Base-by-base conservation (phyloP, 192 early-diverging fungal species). In the Coemansia sp. region DNA sequence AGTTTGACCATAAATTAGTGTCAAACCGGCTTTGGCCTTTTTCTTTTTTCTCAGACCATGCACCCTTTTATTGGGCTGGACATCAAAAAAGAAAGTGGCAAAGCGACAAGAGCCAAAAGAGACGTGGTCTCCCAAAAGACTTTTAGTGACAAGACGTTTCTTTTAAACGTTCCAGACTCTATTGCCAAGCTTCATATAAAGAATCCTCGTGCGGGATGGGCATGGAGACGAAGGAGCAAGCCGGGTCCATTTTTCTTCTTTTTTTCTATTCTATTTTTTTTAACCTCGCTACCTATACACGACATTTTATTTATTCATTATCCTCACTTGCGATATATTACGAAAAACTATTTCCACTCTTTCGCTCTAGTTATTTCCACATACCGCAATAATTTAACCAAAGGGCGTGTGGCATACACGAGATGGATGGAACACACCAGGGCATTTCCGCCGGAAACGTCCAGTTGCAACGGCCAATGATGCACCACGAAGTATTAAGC, bases 381-480 rank as follows among this genome's bases (percentile, higher is more conserved):
- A 51, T 19, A 51, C 20, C 20, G 16, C 16, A 32, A 43, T n/a
- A 43, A 43, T 43, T n/a, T 16, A 43, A n/a, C 41, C 41, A 43
- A 43, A 14, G 41, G n/a, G n/a, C 48, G 18, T 51, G 19, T 23
- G 20, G 22, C 18, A 9, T 56, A 32, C n/a, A 13, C 24, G 49
- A 24, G 5, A 52, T 54, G 39, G 51, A 48, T 22, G 51, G 29
- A 41, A n/a, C 51, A 23, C 51, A 12, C 18, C 27, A 24, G 4
- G 52, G 22, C 23, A 51, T 63, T 38, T 39, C 62, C n/a, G 62
- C 41, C 11, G 62, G 41, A 27, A 63, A 45, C 26, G 9, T 63
- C 52, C 67, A 45, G 23, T 45, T 69, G 18, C 61, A 51, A n/a
- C 69, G 68, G 41, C 51, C 71, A 13, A 80, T 80, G 71, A 52